phyloP scores from a whole-genome alignment of 1,139 yeast genomes.

The Entelexis paramagnoliae region DNA sequence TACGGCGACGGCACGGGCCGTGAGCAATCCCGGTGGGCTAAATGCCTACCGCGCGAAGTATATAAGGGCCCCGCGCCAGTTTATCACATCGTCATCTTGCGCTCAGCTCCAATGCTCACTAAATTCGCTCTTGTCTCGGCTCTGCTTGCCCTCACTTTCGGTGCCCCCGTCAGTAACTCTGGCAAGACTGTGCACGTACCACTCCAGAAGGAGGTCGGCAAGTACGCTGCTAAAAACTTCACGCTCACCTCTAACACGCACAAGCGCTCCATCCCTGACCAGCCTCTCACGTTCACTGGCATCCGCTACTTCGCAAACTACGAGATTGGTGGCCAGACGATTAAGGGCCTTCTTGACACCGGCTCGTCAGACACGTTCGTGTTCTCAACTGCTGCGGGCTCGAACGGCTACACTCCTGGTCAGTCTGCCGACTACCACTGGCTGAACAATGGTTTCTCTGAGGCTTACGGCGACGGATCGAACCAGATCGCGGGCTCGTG shows the following conservation, averaged over 20 bases:
- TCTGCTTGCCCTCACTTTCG: conserved; percentile 4
- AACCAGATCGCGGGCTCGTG: conserved; percentile 10
- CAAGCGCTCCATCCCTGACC: neutral
- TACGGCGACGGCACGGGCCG: neutral
- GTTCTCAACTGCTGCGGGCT: neutral
- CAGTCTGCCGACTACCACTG: conserved; percentile 36
- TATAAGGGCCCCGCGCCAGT: neutral
- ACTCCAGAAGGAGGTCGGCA: neutral
- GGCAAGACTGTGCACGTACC: conserved; percentile 4
- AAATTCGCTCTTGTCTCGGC: conserved; percentile 3
- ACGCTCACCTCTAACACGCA: neutral
- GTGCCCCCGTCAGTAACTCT: conserved; percentile 6
- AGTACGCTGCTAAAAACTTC: neutral
- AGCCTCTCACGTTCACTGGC: conserved; percentile 9
- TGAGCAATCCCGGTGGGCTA: neutral
- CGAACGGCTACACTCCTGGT: conserved; percentile 33
- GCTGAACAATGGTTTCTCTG: conserved; percentile 10
- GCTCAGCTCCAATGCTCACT: neutral
- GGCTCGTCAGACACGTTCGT: conserved; percentile 38
- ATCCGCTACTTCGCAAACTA: conserved; percentile 15
- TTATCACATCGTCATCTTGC: neutral
- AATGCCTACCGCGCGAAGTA: neutral
- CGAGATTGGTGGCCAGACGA: conserved; percentile 26
- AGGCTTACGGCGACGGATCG: conserved; percentile 12
- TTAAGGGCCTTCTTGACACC: conserved; percentile 35